These are phyloP conservation scores for Trametes gibbosa DNA, from an alignment of 768 basidiomycete species.

Conservation along the genomic window DNA sequence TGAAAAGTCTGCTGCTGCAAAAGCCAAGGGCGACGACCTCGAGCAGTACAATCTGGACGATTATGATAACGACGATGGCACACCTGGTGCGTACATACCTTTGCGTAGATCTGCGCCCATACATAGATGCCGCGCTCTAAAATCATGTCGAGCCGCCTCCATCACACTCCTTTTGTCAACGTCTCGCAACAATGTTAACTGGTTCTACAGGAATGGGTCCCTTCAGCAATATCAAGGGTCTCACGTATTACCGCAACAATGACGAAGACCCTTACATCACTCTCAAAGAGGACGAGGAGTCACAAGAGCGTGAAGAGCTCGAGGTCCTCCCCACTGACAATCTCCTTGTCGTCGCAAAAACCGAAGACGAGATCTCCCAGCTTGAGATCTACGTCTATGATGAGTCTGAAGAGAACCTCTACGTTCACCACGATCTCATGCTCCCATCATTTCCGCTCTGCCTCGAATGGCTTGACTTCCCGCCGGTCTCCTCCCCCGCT, in stretches of 20 bases:
- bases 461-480: constrained; percentile 98
- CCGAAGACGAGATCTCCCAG: constrained; percentile 94
- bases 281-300: constrained; percentile 83
- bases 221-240: constrained; percentile 94
- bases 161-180: no score
- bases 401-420: constrained; percentile 86
- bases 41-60: constrained; percentile 87
- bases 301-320: constrained; percentile 85
- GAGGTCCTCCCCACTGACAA: constrained; percentile 91
- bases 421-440: constrained; percentile 97
- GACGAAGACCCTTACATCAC: constrained; percentile 97
- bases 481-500: constrained; percentile 54
- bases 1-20: neutral
- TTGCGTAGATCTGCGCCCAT: neutral
- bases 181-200: neutral
- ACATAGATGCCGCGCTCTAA: no score
- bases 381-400: constrained; percentile 96
- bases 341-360: constrained; percentile 88
- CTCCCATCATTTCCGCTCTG: constrained; percentile 96
- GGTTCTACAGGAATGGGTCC: constrained; percentile 57
- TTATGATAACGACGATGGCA: constrained; percentile 77
- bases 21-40: constrained; percentile 55
- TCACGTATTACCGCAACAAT: constrained; percentile 88
- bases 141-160: no score
- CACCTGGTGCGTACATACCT: constrained; percentile 30